Evolutionary conservation across 768 basidiomycete genomes (phyloP).

Genomic region (Guyanaporus albipodus): DNA sequence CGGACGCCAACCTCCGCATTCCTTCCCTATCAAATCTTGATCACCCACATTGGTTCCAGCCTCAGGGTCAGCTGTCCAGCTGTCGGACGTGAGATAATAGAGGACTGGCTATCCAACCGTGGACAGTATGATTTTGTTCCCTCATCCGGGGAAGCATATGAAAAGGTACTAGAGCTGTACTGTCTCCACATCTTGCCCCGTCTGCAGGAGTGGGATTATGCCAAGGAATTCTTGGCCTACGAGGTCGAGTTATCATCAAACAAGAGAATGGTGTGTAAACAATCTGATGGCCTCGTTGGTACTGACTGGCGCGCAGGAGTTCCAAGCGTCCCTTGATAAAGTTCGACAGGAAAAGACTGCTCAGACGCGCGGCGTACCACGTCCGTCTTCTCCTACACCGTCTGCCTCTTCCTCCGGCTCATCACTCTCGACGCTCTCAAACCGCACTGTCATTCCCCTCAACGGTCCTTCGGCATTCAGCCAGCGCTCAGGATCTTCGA

Average conservation of each 20-base stretch:
- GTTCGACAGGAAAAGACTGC: slow-evolving; percentile 28
- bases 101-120: slow-evolving; percentile 73
- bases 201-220: slow-evolving; percentile 77
- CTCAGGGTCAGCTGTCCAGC: slow-evolving; percentile 62
- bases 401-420: slow-evolving; percentile 60
- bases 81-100: slow-evolving; percentile 60
- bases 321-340: slow-evolving; percentile 32
- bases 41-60: slow-evolving; percentile 66
- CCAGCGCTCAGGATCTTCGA: slow-evolving; percentile 20
- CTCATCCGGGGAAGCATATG: slow-evolving; percentile 54
- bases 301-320: slow-evolving; percentile 23
- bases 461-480: slow-evolving; percentile 11
- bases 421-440: slow-evolving; percentile 67
- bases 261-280: slow-evolving; percentile 47
- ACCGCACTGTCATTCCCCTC: slow-evolving; percentile 63
- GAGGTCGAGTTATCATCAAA: slow-evolving; percentile 58
- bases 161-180: slow-evolving; percentile 74
- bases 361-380: slow-evolving; percentile 23
- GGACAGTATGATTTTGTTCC: slow-evolving; percentile 33
- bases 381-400: slow-evolving; percentile 45
- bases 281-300: background rate
- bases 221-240: slow-evolving; percentile 68
- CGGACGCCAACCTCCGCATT: slow-evolving; percentile 46
- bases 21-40: slow-evolving; percentile 65
- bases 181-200: slow-evolving; percentile 69